phyloP scores from a whole-genome alignment of 2,329 filamentous ascomycete species.

The Didymella lethalis region DNA sequence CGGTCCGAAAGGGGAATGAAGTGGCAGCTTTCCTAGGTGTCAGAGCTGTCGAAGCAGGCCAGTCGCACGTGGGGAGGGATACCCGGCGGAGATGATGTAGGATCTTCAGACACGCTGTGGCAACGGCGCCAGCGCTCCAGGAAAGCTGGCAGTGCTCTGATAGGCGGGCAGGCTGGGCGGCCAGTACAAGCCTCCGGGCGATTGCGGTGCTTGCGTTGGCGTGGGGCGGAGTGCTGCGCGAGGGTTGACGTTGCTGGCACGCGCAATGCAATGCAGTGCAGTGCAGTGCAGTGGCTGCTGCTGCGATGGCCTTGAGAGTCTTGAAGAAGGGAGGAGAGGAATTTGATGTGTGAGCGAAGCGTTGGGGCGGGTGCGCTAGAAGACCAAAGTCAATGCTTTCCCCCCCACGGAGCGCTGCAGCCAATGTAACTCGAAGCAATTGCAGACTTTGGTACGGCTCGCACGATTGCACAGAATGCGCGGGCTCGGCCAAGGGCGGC shows the following conservation, averaged over 20 bases:
- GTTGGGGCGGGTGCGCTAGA: conserved; percentile 20
- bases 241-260: conserved; percentile 15
- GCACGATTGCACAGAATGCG: conserved; percentile 7
- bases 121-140: conserved; percentile 31
- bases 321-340: conserved; percentile 26
- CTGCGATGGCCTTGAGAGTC: conserved; percentile 21
- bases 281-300: conserved; percentile 19
- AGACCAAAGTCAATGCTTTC: conserved; percentile 18
- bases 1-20: conserved; percentile 43
- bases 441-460: conserved; percentile 24
- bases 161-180: conserved; percentile 13
- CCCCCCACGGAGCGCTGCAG: conserved; percentile 23
- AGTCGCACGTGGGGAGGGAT: conserved; percentile 37
- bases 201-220: conserved; percentile 15
- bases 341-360: conserved; percentile 31
- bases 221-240: conserved; percentile 6
- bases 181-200: conserved; percentile 7
- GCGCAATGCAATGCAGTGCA: conserved; percentile 9
- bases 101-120: conserved; percentile 45
- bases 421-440: conserved; percentile 29
- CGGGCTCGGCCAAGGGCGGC: conserved; percentile 11
- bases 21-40: conserved; percentile 31
- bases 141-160: conserved; percentile 11
- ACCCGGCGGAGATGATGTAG: conserved; percentile 45
- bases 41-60: conserved; percentile 32